Evolutionary conservation across 805 yeast species (phyloP), one percentile per base, ranked within the genome.

Genomic region (Hagleromyces aurorensis): DNA sequence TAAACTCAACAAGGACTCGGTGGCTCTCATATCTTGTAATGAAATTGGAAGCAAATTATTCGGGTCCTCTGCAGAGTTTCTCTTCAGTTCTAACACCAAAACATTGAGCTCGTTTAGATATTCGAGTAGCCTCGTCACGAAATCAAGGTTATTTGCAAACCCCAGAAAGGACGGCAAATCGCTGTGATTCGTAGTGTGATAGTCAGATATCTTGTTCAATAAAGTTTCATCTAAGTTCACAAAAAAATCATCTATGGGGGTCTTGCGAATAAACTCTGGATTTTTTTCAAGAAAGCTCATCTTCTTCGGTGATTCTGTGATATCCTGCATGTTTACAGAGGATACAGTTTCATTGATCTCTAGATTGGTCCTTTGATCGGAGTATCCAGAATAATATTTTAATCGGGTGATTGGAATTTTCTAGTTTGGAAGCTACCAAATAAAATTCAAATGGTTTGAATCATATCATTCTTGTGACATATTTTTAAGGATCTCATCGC

Each of bases 1-100:
- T 7, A 79, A 34, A 39, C 77, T 79, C 12, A 80, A 53, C 24
- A 89, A 48, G 13, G 65, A 69, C 19, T 80, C 78, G 33, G 91
- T 70, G 4, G 72, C 68, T 49, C 76, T 80, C 68, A 89, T 75
- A 51, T 91, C 97, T 44, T 84, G 86, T 7, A 89, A 62, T 0
- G 96, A 83, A 10, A 89, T 77, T 6, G 79, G 62, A 7, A 81
- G 39, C 24, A 63, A 34, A 15, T 48, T 37, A 18, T 40, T 46
- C 5, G 45, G 51, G 3, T 31, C 19, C 13, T 25, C 22, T 26
- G 25, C 15, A 10, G 29, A 27, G 18, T 31, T 5, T 27, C 11
- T 7, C 20, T 48, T 42, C 20, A 32, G 34, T 4, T 33, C 26
- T 12, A 23, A 7, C 1, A 44, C 34, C 14, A 40, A 28, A 6